Base-by-base conservation (phyloP, 106 monocot species). In the Amphibolis antarctica region DNA sequence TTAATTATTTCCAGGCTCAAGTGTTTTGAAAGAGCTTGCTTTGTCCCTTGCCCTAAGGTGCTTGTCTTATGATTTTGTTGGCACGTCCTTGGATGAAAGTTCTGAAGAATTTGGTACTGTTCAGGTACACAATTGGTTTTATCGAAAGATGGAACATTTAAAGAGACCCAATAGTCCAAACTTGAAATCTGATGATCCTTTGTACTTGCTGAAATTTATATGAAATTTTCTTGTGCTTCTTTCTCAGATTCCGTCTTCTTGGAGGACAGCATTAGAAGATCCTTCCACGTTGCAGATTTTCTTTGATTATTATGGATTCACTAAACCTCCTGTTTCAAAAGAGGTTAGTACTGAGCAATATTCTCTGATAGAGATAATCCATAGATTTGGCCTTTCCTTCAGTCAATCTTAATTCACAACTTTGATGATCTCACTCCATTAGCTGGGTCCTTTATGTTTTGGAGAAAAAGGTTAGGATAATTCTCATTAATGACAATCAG, bases 71-170 rank as follows among this genome's bases (percentile, higher is more conserved):
- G 96, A 96, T 76, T 96, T 96, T 82, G 71, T 86, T 71, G 96
- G 89, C 49, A 90, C 84, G 70, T 84, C 96, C 28, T 65, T 90
- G 26, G 96, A 96, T 67, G 96, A 96, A 86, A 90, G 96, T 80
- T 90, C 89, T 55, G 96, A 96, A 58, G 96, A 96, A 64, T 96
- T 96, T 74, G 96, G 96, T 69, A 86, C 90, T 20, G 84, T 96
- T 0, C 96, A 96, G 89, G 96, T 96, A 79, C 62, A 46, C 7
- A 52, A 63, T 67, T 63, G 60, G 18, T 64, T 67, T 20, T 45
- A 6, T n/a, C 13, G 9, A 13, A 24, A 19, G 28, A 25, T 4
- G 48, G n/a, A 49, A 17, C 5, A 11, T 57, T 57, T 28, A 57
- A 28, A 15, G 15, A 55, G 13, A 24, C 19, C 9, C 22, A 55